phyloP scores from a whole-genome alignment of 2,329 filamentous ascomycete genomes.

The Aspergillus tamarii region DNA sequence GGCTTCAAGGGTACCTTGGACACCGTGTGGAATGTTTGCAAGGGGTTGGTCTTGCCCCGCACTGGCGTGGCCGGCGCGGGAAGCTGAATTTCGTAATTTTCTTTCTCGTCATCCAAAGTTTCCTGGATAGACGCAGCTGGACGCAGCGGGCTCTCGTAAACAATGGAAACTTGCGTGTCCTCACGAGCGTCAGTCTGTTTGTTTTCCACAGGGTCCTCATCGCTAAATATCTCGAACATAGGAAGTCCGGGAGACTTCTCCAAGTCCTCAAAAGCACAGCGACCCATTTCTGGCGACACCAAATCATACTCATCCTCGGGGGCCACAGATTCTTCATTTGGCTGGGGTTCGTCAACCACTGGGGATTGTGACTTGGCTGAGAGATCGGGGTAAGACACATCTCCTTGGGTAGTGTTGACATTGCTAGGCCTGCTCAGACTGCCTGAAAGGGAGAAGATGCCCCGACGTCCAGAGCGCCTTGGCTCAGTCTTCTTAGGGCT shows the following conservation, averaged over 20 bases:
- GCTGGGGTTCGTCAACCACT: slow-evolving; percentile 13
- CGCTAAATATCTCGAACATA: slow-evolving; percentile 19
- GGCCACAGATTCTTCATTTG: not conserved
- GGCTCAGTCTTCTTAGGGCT: slow-evolving; percentile 53
- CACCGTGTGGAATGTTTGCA: slow-evolving; percentile 68
- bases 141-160: slow-evolving; percentile 1
- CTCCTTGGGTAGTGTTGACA: slow-evolving; percentile 11
- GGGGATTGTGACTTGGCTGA: slow-evolving; percentile 20
- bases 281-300: not conserved
- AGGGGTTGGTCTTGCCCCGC: slow-evolving; percentile 49
- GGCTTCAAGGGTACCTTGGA: slow-evolving; percentile 77
- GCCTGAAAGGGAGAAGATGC: slow-evolving; percentile 41
- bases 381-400: slow-evolving; percentile 29
- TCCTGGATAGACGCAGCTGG: slow-evolving; percentile 13
- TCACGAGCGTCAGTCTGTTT: slow-evolving; percentile 17
- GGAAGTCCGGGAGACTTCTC: slow-evolving; percentile 14
- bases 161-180: slow-evolving; percentile 5
- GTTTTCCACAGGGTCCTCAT: slow-evolving; percentile 3
- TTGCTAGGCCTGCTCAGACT: slow-evolving; percentile 23
- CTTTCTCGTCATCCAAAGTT: slow-evolving; percentile 47
- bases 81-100: slow-evolving; percentile 27
- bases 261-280: not conserved
- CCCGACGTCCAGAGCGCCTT: slow-evolving; percentile 31
- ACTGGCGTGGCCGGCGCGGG: slow-evolving; percentile 59
- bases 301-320: slow-evolving; percentile 8